Evolutionary conservation across 2,329 filamentous ascomycete species (phyloP), one percentile per base, ranked within the genome.

Genomic region (Periglandula ipomoeae): DNA sequence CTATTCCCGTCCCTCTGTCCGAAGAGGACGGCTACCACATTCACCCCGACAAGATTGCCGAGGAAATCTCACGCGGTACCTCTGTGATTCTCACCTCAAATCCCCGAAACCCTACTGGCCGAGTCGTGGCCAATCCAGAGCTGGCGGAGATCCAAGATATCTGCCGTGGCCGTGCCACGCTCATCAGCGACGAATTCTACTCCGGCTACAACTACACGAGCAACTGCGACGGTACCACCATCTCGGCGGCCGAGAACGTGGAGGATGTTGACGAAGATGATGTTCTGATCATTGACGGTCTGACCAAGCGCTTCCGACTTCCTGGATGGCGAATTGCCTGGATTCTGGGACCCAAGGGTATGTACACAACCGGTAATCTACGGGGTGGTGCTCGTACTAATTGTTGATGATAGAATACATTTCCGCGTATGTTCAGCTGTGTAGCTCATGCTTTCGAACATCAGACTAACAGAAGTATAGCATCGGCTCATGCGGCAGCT

Each of bases 181-280:
- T 97, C 49, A 90, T 97, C 65, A 88, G 90, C 70, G 91, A 97
- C 62, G 91, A 97, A 69, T 97, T 97, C 75, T 97, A 97, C 71
- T 83, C 84, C 10, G 89, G 90, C 20, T 97, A 96, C 75, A 95
- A 95, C 71, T 97, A 97, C 72, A 94, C 88, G 32, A 87, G 81
- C 58, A 77, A 89, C 70, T 97, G 91, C 65, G 90, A 96, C 62
- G 91, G 91, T 35, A 82, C 79, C 26, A 94, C 91, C 39, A 88
- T 96, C 64, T 90, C 85, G 44, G 85, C 89, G 8, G 91, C 91
- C 5, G 85, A 88, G 61, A 95, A 97, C 65, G 80, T 97, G 44
- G 78, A 89, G 49, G 89, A 96, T 58, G 89, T 96, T 15, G 81
- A 96, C 62, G 79, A 87, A 61, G 88, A 94, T 52, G 88, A 95